Conservation (phyloP, 176 grass and related monocot genomes). For the Lolium perenne region DNA sequence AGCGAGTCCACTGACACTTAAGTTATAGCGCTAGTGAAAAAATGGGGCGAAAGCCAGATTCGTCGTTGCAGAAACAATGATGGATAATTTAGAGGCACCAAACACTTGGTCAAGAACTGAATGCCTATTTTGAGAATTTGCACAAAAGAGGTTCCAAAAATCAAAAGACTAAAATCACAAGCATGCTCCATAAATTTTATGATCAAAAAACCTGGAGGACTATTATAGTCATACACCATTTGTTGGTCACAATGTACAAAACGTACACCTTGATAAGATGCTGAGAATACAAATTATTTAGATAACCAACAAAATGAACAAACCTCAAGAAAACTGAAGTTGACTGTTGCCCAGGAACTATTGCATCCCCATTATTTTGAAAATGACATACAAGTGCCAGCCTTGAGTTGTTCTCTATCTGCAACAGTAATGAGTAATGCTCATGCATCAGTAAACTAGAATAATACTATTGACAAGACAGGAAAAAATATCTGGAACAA, state of each 20-base stretch:
- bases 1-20: background rate
- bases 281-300: slow-evolving; percentile 22
- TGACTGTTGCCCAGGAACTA: slow-evolving; percentile 66
- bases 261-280: slow-evolving; percentile 37
- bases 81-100: background rate
- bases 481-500: slow-evolving; percentile 11
- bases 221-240: slow-evolving; percentile 26
- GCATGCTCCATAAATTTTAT: slow-evolving; percentile 23
- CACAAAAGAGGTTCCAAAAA: background rate
- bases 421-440: slow-evolving; percentile 51
- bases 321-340: slow-evolving; percentile 86
- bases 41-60: slow-evolving; percentile 24
- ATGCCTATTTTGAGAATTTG: slow-evolving; percentile 28
- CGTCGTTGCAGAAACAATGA: background rate
- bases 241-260: slow-evolving; percentile 28
- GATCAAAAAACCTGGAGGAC: slow-evolving; percentile 3
- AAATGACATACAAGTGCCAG: slow-evolving; percentile 79
- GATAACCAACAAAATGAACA: slow-evolving; percentile 35
- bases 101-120: slow-evolving; percentile 10
- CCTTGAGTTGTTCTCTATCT: slow-evolving; percentile 84
- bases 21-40: background rate
- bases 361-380: slow-evolving; percentile 64
- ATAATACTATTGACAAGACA: background rate
- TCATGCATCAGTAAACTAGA: slow-evolving; percentile 39
- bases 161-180: slow-evolving; percentile 12